phyloP scores from a whole-genome alignment of 805 yeast genomes.

The Scheffersomyces stipitis region DNA sequence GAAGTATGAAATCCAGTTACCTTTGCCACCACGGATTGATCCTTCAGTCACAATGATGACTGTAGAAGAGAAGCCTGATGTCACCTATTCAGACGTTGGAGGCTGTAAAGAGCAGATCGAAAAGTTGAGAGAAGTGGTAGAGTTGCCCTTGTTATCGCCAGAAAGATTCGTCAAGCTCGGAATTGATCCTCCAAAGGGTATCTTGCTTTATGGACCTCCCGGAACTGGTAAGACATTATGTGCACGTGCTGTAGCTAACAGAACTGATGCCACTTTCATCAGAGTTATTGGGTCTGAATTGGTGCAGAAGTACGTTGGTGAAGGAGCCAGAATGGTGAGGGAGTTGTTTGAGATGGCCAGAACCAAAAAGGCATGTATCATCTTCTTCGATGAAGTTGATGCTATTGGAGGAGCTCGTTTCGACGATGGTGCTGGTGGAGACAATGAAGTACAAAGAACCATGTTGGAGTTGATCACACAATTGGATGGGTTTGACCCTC shows the following conservation, averaged over 20 bases:
- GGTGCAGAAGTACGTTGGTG: conserved; percentile 98
- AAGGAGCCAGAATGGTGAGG: conserved; percentile 99
- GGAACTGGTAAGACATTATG: conserved; percentile 98
- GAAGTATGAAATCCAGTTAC: conserved; percentile 94
- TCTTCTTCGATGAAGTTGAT: conserved; percentile 97
- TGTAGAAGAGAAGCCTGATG: conserved; percentile 99
- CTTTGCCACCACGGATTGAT: conserved; percentile 96
- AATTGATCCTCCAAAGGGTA: conserved; percentile 99
- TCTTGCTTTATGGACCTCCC: conserved; percentile 94
- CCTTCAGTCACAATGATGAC: conserved; percentile 99
- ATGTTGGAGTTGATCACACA: conserved; percentile 98
- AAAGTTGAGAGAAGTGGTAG: conserved; percentile 93
- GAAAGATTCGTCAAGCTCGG: conserved; percentile 96
- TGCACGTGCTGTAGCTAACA: conserved; percentile 98
- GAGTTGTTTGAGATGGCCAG: conserved; percentile 99
- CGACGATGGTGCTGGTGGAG: conserved; percentile 99
- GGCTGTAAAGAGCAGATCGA: conserved; percentile 99
- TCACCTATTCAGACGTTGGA: conserved; percentile 96
- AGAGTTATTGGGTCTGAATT: conserved; percentile 98
- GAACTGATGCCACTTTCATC: conserved; percentile 98
- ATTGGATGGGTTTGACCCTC: conserved; percentile 96
- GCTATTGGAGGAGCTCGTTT: conserved; percentile 99
- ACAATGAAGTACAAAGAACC: conserved; percentile 97
- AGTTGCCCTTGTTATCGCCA: conserved; percentile 88
- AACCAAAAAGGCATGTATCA: conserved; percentile 96